Evolutionary conservation across 2,329 filamentous ascomycete species (phyloP), one percentile per base, ranked within the genome.

Genomic region (Penicillium thymicola): DNA sequence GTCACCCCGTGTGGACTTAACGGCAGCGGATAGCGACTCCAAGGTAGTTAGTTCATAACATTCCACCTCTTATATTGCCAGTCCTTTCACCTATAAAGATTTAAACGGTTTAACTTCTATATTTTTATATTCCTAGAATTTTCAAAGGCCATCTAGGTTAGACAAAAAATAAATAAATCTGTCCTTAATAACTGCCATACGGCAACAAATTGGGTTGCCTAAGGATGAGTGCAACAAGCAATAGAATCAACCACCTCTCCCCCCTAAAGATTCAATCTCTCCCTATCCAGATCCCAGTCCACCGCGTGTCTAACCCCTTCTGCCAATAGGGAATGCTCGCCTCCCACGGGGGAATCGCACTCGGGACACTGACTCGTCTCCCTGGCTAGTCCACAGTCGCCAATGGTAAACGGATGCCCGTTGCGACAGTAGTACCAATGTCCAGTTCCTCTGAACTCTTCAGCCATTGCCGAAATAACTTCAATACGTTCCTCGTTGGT

Each of bases 321-420:
- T n/a, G 30, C 50, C 13, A 36, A 18, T 30, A 23, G 8, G 21
- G 45, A 27, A 43, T 37, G 1, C 14, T 54, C 66, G 0, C 87
- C 86, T 2, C 86, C 86, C 30, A 89, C 79, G 0, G 70, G 59
- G 1, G 77, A 77, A 2, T 77, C 80, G 60, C 87, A 90, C 59
- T 89, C 81, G 0, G 87, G 85, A 61, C 88, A 90, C 2, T 69
- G 69, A 1, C 85, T 80, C 18, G 65, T 53, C 67, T 89, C 59
- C 83, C 88, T 87, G 0, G 86, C 83, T 78, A 84, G 83, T 1
- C 86, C 86, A 64, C 86, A 88, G 58, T 89, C 83, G 0, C 85
- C 85, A 32, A 89, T 78, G 0, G 85, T 83, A 60, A 89, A 87
- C 3, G 71, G 73, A 62, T 76, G 73, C 0, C 70, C 66, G 44